These are phyloP conservation scores for Rhazya stricta DNA, from an alignment of 257 asterid genomes.

Conservation along the genomic window DNA sequence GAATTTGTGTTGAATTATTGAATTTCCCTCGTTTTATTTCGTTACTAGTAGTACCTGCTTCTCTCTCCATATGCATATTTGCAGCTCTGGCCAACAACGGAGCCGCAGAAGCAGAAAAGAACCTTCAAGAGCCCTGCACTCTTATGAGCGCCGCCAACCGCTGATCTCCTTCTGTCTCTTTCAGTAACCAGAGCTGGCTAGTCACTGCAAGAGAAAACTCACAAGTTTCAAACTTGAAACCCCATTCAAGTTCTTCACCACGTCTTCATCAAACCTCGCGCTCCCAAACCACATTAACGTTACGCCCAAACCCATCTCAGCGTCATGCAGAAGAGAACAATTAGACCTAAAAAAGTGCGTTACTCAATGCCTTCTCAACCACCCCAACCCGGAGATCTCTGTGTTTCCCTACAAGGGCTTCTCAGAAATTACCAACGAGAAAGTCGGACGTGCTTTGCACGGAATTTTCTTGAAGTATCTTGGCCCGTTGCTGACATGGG, in stretches of 20 bases:
- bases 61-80: not conserved
- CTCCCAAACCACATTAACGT: constrained; percentile 13
- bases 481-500: not conserved
- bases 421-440: constrained; percentile 47
- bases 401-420: constrained; percentile 65
- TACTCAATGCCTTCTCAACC: constrained; percentile 36
- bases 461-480: constrained; percentile 46
- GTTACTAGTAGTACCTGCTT: not conserved
- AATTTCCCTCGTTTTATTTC: not conserved
- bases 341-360: constrained; percentile 17
- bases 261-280: constrained; percentile 25
- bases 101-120: not conserved
- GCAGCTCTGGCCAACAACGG: not conserved
- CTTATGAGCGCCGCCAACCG: not conserved
- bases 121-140: not conserved
- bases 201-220: constrained; percentile 42
- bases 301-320: constrained; percentile 2
- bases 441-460: constrained; percentile 53
- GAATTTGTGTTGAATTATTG: not conserved
- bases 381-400: constrained; percentile 50
- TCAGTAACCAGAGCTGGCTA: constrained; percentile 34
- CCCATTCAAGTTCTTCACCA: constrained; percentile 33
- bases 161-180: not conserved
- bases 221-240: constrained; percentile 31
- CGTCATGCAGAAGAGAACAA: constrained; percentile 36